These are phyloP conservation scores for Allantophomopsis lycopodina DNA, from an alignment of 2,329 filamentous ascomycete genomes.

Conservation along the genomic window DNA sequence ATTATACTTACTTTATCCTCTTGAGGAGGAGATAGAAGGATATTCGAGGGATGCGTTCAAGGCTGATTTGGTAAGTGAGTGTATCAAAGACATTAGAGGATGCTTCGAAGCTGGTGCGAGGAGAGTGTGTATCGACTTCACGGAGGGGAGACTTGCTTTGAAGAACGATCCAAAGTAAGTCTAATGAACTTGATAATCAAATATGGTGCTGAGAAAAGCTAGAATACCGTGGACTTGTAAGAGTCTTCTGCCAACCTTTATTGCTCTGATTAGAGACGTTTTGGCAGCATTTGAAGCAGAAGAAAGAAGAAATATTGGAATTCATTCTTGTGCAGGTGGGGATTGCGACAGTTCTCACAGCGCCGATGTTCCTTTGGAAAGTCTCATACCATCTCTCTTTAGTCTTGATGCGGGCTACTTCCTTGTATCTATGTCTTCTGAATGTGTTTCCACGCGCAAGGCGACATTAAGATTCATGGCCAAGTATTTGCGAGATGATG, in stretches of 20 bases:
- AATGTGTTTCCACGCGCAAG: constrained; percentile 12
- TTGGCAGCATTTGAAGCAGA: constrained; percentile 13
- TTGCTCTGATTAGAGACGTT: constrained; percentile 17
- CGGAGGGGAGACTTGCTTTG: constrained; percentile 17
- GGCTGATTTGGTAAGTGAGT: constrained; percentile 17
- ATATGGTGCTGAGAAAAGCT: too few species aligned
- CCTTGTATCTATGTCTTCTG: constrained; percentile 17
- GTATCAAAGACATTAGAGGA: constrained; percentile 19
- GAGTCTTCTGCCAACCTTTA: constrained; percentile 16
- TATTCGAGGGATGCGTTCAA: constrained; percentile 16
- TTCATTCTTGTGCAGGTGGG: constrained; percentile 20
- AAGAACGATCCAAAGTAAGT: constrained; percentile 14
- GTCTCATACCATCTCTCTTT: constrained; percentile 18
- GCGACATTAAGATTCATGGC: constrained; percentile 17
- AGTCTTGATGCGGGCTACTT: constrained; percentile 21
- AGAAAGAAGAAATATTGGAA: constrained; percentile 17
- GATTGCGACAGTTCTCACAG: constrained; percentile 20
- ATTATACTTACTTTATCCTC: constrained; percentile 19
- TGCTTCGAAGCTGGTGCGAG: constrained; percentile 18
- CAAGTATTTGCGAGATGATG: constrained; percentile 13
- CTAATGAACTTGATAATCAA: too few species aligned
- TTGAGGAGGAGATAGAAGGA: constrained; percentile 15
- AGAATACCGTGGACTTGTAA: constrained; percentile 18
- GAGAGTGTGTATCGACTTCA: constrained; percentile 20
- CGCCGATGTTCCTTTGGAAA: constrained; percentile 17